Conservation (phyloP, 805 yeast species). For the Cyberlindnera mississippiensis region DNA sequence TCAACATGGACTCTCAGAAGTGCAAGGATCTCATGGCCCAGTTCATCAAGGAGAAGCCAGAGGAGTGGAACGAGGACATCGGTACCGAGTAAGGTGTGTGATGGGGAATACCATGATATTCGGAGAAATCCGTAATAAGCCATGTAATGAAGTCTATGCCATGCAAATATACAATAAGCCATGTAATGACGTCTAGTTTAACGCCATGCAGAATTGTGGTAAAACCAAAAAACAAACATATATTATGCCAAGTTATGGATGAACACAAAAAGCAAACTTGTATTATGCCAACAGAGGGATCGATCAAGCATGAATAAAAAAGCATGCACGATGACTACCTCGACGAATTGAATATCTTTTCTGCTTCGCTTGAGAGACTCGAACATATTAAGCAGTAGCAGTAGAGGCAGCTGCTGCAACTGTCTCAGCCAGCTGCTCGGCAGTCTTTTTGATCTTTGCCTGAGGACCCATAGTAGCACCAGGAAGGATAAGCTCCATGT, state of each 20-base stretch:
- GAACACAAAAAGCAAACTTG: too few species aligned
- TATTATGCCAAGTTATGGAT: too few species aligned
- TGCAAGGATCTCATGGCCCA: slow-evolving; percentile 71
- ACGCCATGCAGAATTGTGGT: too few species aligned
- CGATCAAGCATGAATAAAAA: too few species aligned
- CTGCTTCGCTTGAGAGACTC: not conserved
- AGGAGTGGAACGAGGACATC: slow-evolving; percentile 79
- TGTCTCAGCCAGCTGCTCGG: slow-evolving; percentile 10
- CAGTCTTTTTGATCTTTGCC: slow-evolving; percentile 10
- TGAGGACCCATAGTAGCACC: slow-evolving; percentile 8
- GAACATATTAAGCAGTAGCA: slow-evolving; percentile 1
- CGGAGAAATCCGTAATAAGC: not conserved
- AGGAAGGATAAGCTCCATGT: slow-evolving; percentile 41
- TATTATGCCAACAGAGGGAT: too few species aligned
- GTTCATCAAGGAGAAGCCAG: slow-evolving; percentile 76
- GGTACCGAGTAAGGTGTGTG: slow-evolving; percentile 37
- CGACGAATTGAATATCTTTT: not conserved
- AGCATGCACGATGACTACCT: too few species aligned
- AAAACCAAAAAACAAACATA: too few species aligned
- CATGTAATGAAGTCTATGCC: not conserved
- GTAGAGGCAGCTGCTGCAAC: slow-evolving; percentile 13
- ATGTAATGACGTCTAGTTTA: too few species aligned
- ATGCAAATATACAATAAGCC: not conserved
- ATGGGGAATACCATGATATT: not conserved
- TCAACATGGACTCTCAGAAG: slow-evolving; percentile 52